Evolutionary conservation across 768 basidiomycete species (phyloP), one percentile per base, ranked within the genome.

Genomic region (Porpolomopsis calyptriformis): DNA sequence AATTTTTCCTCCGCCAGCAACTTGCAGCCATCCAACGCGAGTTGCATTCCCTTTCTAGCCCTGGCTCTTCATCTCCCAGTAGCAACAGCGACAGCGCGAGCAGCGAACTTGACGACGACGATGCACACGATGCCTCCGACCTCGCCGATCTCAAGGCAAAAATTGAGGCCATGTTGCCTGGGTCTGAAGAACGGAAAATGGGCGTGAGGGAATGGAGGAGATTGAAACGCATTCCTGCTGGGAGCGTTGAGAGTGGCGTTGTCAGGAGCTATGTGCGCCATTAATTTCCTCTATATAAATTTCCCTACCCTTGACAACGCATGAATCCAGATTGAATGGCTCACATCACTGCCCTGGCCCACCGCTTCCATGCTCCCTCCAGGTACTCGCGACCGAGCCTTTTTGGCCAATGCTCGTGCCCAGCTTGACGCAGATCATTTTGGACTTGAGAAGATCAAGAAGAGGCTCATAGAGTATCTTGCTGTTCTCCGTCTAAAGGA

Each of bases 391-490:
- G 60, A 78, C 52, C 66, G 66, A 20, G 66, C 73, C 3, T 88
- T 88, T 68, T 70, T 90, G 22, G 49, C 70, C 23, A 74, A 71
- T 29, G 89, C 92, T 22, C 80, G 85, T 19, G 68, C 68, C 18
- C 89, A 87, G 57, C 77, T 97, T 7, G 91, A 97, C 54, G 72
- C 78, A 10, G 92, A 94, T 49, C 92, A 97, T 60, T 94, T 82
- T 54, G 93, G 93, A 1, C 69, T 97, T 14, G 88, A 92, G 48
- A 88, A 86, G 60, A 83, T 97, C 60, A 97, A 96, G 72, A 82
- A 86, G 52, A 73, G 92, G 8, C 63, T 94, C 2, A 85, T 94
- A 38, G 93, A 96, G 57, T 96, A 90, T 60, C 75, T 97, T 33
- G 91, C 89, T 0, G 85, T 96, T 9, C 82, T 93, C 26, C 68